Percentiles rank a stretch among this genome's conserved stretches.
Conservation (phyloP, 768 basidiomycete genomes). For the Tricholoma bakamatsutake region DNA sequence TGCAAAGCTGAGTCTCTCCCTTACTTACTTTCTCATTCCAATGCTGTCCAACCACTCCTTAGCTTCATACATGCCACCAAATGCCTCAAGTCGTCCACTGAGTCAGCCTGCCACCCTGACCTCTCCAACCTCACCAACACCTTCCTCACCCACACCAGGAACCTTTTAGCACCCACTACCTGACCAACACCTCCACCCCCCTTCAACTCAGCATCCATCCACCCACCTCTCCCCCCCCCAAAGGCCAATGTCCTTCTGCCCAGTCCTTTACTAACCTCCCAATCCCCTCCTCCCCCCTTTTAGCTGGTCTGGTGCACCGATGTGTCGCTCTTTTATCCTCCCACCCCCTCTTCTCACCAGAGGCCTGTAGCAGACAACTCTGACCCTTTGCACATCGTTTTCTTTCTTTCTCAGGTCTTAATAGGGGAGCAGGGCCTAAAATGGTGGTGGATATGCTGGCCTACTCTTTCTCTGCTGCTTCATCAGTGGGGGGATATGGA, state of each 20-base stretch:
- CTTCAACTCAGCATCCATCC: too few species aligned
- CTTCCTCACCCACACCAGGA: not conserved
- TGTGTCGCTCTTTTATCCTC: not conserved
- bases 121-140: not conserved
- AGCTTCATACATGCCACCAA: constrained; percentile 6
- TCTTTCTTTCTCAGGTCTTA: not conserved
- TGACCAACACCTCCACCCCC: too few species aligned
- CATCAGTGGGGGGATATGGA: not conserved
- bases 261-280: not conserved
- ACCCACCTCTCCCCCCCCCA: not conserved
- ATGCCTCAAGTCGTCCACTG: not conserved
- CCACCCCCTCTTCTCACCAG: not conserved
- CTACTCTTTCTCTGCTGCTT: not conserved
- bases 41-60: constrained; percentile 1
- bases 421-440: not conserved
- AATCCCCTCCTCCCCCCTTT: not conserved
- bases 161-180: too few species aligned
- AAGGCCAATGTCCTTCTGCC: not conserved
- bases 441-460: constrained; percentile 1
- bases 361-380: not conserved
- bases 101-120: not conserved
- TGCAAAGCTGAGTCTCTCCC: constrained; percentile 9
- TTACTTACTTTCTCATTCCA: not conserved
- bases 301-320: not conserved
- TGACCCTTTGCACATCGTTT: not conserved